Evolutionary conservation across 1,284 basidiomycete species (phyloP).

Genomic region (Neonothopanus nambi): DNA sequence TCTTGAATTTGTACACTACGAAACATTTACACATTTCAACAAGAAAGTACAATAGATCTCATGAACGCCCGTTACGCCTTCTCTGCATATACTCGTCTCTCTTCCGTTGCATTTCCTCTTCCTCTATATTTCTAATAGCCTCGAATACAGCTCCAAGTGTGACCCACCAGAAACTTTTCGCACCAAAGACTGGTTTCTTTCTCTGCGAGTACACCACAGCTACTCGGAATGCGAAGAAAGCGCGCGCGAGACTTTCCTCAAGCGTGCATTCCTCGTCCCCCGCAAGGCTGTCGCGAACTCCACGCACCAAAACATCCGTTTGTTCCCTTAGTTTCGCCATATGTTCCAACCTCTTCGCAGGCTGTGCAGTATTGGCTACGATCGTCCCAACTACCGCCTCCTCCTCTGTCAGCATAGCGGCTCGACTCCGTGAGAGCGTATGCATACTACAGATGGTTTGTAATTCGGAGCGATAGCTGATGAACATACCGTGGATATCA

Average conservation of each 20-base stretch:
- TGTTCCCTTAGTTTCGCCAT: constrained; percentile 56
- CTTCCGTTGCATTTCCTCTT: neutral
- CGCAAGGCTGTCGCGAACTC: constrained; percentile 45
- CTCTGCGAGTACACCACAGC: constrained; percentile 25
- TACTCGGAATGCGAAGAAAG: constrained; percentile 55
- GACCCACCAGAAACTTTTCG: constrained; percentile 61
- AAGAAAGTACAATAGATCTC: too few relatives aligned
- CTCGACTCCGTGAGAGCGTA: constrained; percentile 43
- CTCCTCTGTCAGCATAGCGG: constrained; percentile 54
- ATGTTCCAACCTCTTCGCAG: constrained; percentile 49
- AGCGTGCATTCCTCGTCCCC: constrained; percentile 42
- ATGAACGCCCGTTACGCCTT: neutral
- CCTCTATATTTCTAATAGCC: constrained; percentile 9
- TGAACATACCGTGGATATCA: constrained; percentile 34
- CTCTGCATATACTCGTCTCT: too few relatives aligned
- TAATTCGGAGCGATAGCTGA: constrained; percentile 47
- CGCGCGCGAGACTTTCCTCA: constrained; percentile 41
- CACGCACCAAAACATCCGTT: constrained; percentile 49
- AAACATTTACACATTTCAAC: too few relatives aligned
- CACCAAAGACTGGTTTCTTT: constrained; percentile 48
- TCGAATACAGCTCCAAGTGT: constrained; percentile 40
- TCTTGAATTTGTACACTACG: too few relatives aligned
- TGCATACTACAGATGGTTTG: constrained; percentile 48
- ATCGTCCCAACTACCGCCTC: constrained; percentile 66
- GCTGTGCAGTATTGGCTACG: constrained; percentile 56